These are phyloP conservation scores for Xerocomellus chrysenteron DNA, from an alignment of 768 basidiomycete species.

Conservation along the genomic window DNA sequence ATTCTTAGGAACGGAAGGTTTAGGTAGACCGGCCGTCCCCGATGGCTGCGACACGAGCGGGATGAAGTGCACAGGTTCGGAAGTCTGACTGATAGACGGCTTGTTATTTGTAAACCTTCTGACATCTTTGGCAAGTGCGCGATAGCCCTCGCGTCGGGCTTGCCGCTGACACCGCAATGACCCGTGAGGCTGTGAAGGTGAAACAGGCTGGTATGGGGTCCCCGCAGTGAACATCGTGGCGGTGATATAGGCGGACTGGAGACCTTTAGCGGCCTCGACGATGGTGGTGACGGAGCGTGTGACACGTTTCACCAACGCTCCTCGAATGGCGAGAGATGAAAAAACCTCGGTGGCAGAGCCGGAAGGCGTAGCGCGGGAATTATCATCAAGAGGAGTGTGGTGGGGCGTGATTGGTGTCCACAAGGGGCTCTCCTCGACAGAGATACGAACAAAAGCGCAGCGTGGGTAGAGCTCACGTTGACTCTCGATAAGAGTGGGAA, in stretches of 20 bases:
- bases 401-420: constrained; percentile 8
- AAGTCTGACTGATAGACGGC: constrained; percentile 9
- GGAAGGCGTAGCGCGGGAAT: constrained; percentile 12
- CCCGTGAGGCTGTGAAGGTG: constrained; percentile 17
- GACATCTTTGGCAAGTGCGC: constrained; percentile 44
- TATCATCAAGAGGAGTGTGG: constrained; percentile 12
- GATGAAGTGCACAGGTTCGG: constrained; percentile 40
- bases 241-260: constrained; percentile 58
- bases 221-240: constrained; percentile 50
- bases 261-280: constrained; percentile 51
- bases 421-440: constrained; percentile 40
- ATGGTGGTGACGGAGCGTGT: constrained; percentile 41
- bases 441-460: constrained; percentile 34
- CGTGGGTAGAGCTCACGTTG: constrained; percentile 39
- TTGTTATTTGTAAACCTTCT: constrained; percentile 36
- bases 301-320: constrained; percentile 27
- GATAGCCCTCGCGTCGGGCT: constrained; percentile 39
- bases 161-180: constrained; percentile 13
- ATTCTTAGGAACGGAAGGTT: constrained; percentile 32
- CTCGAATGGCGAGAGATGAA: constrained; percentile 9
- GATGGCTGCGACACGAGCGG: constrained; percentile 38
- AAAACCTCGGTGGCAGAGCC: neutral
- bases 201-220: constrained; percentile 21
- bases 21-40: constrained; percentile 27
- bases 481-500: constrained; percentile 27